Evolutionary conservation across 208 protist species (phyloP), one percentile per base, ranked within the genome.

Genomic region (Naegleria fowleri): DNA sequence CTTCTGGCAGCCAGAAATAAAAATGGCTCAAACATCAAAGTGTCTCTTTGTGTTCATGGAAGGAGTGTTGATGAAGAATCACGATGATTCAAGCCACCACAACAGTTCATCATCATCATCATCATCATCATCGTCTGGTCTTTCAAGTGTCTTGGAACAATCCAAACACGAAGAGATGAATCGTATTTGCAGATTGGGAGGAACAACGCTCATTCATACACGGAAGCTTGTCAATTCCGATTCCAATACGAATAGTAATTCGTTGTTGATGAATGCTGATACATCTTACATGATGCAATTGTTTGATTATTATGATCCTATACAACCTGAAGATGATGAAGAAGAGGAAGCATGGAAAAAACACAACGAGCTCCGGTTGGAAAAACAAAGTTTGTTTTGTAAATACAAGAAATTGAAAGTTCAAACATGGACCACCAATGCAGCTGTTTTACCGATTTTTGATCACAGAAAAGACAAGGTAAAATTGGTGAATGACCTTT

Each of bases 341-440:
- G 67, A 79, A 33, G 67, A 25, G 25, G n/a, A 79, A 5, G 0
- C 9, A 5, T 79, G 67, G 67, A 79, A 36, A 13, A 33, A 36
- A 36, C 19, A 79, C 16, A 19, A 19, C 7, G 67, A 79, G 36
- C 29, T 36, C 9, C 6, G 25, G 9, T 79, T 79, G 36, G 67
- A 79, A 36, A 79, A 79, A 79, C 67, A 79, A 79, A 79, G 67
- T 79, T 36, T 79, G 9, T 79, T 36, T 33, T 79, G 67, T 79
- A 79, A 79, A 79, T 79, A 36, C n/a, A 79, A 79, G n/a, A 79
- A 79, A 33, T n/a, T 79, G 19, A 79, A 79, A 79, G 67, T 79
- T 36, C 6, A 79, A 33, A 36, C n/a, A 33, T 79, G 16, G 29
- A 79, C 67, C 7, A 79, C 16, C n/a, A 79, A 79, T 9, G n/a